Evolutionary conservation across 2,329 filamentous ascomycete genomes (phyloP).

Genomic region (Xylariaceae sp.): DNA sequence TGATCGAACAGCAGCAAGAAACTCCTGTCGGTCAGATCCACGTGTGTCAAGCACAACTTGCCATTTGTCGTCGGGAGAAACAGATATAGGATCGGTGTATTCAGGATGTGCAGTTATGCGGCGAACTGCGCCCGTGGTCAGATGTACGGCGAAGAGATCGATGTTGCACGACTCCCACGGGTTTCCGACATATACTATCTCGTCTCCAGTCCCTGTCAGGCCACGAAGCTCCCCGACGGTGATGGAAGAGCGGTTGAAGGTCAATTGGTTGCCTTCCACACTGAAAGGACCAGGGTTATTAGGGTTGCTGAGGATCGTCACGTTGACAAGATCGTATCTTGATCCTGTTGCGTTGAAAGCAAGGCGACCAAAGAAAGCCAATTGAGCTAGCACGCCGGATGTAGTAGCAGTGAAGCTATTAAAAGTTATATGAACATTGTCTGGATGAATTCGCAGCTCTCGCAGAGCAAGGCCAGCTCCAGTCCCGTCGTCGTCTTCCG

Average conservation of each 20-base stretch:
- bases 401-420: slow-evolving; percentile 34
- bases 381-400: slow-evolving; percentile 24
- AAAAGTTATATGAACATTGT: slow-evolving; percentile 42
- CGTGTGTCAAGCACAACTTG: slow-evolving; percentile 43
- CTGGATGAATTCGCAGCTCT: slow-evolving; percentile 45
- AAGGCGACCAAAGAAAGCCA: slow-evolving; percentile 37
- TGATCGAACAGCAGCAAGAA: slow-evolving; percentile 36
- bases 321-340: slow-evolving; percentile 10
- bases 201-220: slow-evolving; percentile 4
- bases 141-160: slow-evolving; percentile 41
- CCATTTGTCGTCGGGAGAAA: slow-evolving; percentile 44
- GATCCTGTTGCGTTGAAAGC: slow-evolving; percentile 34
- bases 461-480: slow-evolving; percentile 34
- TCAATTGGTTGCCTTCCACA: slow-evolving; percentile 1
- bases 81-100: slow-evolving; percentile 41
- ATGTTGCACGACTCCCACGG: slow-evolving; percentile 43
- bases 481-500: slow-evolving; percentile 33
- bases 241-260: background rate
- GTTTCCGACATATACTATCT: slow-evolving; percentile 37
- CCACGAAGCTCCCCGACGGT: slow-evolving; percentile 8
- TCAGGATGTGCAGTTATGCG: slow-evolving; percentile 44
- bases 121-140: slow-evolving; percentile 39
- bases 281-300: slow-evolving; percentile 1
- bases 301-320: slow-evolving; percentile 3
- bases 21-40: slow-evolving; percentile 41